Percentiles rank a stretch among this genome's conserved stretches.
These are phyloP conservation scores for Alternaria ethzedia DNA, from an alignment of 2,329 filamentous ascomycete species.

Conservation along the genomic window DNA sequence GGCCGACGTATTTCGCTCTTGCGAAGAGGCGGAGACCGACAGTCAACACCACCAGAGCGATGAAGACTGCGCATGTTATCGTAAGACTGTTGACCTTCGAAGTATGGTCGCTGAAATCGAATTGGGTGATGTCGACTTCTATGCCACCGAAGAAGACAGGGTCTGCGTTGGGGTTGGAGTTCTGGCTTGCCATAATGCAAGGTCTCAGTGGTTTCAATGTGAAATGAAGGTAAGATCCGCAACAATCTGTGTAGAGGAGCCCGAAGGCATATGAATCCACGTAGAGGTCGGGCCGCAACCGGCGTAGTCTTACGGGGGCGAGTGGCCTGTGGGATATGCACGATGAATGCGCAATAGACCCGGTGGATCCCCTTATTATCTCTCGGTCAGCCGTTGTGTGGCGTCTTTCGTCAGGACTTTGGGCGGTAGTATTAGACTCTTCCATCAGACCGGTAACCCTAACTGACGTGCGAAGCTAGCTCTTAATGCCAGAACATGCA, in stretches of 20 bases:
- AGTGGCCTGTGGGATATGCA: background rate
- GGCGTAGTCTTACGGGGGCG: background rate
- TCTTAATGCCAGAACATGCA: background rate
- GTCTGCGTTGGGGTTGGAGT: background rate
- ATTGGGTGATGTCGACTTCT: constrained; percentile 26
- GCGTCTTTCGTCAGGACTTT: background rate
- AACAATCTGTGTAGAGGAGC: background rate
- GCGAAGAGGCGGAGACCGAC: constrained; percentile 32
- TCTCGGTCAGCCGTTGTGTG: background rate
- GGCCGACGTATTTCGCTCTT: constrained; percentile 22
- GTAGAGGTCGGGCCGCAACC: background rate
- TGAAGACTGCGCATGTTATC: constrained; percentile 26
- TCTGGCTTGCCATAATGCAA: constrained; percentile 2
- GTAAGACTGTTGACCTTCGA: constrained; percentile 20
- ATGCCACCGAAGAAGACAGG: constrained; percentile 16
- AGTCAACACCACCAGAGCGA: constrained; percentile 26
- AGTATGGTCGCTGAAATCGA: constrained; percentile 28
- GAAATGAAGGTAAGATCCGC: background rate
- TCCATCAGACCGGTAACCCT: background rate
- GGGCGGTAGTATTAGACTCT: background rate
- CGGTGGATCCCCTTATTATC: background rate
- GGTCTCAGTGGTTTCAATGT: background rate
- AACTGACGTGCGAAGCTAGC: background rate
- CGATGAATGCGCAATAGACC: background rate
- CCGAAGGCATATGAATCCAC: background rate